Evolutionary conservation across 2,329 filamentous ascomycete species (phyloP).

Genomic region (Pseudopyricularia cyperi): DNA sequence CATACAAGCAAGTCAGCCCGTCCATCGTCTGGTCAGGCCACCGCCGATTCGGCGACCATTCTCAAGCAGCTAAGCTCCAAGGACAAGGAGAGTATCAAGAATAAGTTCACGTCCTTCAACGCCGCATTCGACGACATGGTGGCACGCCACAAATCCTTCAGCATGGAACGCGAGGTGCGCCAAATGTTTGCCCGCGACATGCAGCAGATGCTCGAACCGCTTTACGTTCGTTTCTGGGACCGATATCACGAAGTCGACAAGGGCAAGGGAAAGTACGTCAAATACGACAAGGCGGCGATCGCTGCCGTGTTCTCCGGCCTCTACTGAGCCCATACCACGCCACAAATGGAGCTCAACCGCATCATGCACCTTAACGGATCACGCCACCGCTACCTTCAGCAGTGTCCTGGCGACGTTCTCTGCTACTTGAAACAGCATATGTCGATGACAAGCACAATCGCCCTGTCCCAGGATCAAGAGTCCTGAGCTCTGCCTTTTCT

Average conservation of each 20-base stretch:
- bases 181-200: constrained; percentile 71
- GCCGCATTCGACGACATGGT: constrained; percentile 81
- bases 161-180: constrained; percentile 85
- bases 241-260: constrained; percentile 96
- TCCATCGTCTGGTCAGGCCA: constrained; percentile 58
- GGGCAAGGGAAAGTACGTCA: constrained; percentile 95
- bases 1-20: constrained; percentile 69
- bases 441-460: no score
- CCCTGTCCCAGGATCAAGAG: background rate
- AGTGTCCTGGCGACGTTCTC: background rate
- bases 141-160: constrained; percentile 64
- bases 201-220: constrained; percentile 80
- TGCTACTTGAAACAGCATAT: no score
- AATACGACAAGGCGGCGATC: constrained; percentile 82
- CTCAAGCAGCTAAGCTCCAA: constrained; percentile 75
- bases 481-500: background rate
- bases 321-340: constrained; percentile 17
- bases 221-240: constrained; percentile 94
- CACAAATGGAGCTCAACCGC: no score
- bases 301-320: constrained; percentile 49
- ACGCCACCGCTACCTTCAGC: background rate
- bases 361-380: background rate
- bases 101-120: constrained; percentile 92
- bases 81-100: constrained; percentile 92
- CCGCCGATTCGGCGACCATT: constrained; percentile 66